Evolutionary conservation across 352 stramenopile genomes (phyloP), one percentile per base, ranked within the genome.

Genomic region (Pythium brachiatum): DNA sequence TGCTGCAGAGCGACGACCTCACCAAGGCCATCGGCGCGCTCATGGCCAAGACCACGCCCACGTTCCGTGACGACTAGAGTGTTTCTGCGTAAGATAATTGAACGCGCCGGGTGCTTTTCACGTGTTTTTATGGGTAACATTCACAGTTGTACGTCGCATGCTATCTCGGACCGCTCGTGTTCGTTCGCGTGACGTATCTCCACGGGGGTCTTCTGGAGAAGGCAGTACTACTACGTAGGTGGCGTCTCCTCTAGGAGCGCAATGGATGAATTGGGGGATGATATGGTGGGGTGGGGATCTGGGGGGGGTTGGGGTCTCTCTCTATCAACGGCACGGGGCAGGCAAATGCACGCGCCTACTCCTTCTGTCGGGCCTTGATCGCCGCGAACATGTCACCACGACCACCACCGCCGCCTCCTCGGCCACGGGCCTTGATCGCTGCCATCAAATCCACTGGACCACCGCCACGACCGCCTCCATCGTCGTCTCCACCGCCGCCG

Each of bases 1-100:
- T 92, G 48, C 73, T 97, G 16, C 84, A 94, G 70, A 96, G 86
- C 38, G 83, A 94, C 38, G 89, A 97, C 64, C 69, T 97, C 46
- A 72, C 77, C 18, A 69, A 83, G 62, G 88, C 88, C 27, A 89
- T 95, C n/a, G 60, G 69, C 52, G 79, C 79, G 0, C 55, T 88
- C 56, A 84, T 91, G 82, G 84, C 62, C 68, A 89, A 90, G 72
- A 69, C 74, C 20, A 75, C 73, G 59, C 72, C 82, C 7, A 81
- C 57, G 26, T 92, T 89, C 60, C 81, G 84, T n/a, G 58, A 88
- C 47, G 82, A 91, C 54, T 91, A 80, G 69, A 15, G n/a, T n/a
- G n/a, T n/a, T n/a, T n/a, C n/a, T n/a, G n/a, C n/a, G n/a, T n/a
- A n/a, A n/a, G n/a, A n/a, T n/a, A n/a, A n/a, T n/a, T 31, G 25